Percentiles rank a stretch among this genome's conserved stretches.
Evolutionary conservation across 2,329 filamentous ascomycete genomes (phyloP).

Genomic region (Sclerotinia nivalis): DNA sequence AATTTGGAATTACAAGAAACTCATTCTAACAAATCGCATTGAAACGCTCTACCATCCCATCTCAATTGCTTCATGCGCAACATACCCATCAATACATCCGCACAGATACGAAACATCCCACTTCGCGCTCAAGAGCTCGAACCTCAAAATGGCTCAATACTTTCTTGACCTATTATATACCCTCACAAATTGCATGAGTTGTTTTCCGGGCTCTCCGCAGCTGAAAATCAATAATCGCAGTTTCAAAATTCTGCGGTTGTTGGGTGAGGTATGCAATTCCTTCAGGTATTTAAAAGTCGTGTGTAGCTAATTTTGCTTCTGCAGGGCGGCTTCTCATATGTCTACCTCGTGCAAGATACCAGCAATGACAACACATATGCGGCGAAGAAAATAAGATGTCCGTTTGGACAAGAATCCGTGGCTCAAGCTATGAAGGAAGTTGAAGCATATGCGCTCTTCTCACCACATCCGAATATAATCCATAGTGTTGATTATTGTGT

Average conservation of each 20-base stretch:
- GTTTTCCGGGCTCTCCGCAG: conserved; percentile 90
- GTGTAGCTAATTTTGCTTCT: too few species aligned
- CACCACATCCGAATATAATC: conserved; percentile 81
- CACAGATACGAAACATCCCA: conserved; percentile 3
- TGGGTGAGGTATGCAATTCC: conserved; percentile 65
- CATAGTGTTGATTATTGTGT: conserved; percentile 81
- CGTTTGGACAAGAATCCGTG: conserved; percentile 95
- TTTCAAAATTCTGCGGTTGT: conserved; percentile 91
- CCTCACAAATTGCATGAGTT: conserved; percentile 91
- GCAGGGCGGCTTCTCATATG: conserved; percentile 90
- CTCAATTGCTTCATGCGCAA: not conserved
- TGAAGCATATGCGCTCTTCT: conserved; percentile 91
- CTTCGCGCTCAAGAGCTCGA: conserved; percentile 15
- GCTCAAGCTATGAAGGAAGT: conserved; percentile 95
- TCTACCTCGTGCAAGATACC: conserved; percentile 96
- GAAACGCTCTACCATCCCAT: not conserved
- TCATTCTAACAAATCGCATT: not conserved
- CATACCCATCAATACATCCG: not conserved
- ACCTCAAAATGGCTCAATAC: conserved; percentile 69
- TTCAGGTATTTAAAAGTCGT: too few species aligned
- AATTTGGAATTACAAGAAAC: not conserved
- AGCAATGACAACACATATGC: conserved; percentile 81
- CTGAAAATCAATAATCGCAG: conserved; percentile 92
- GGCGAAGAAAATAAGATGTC: conserved; percentile 98
- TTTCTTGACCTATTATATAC: conserved; percentile 88